These are phyloP conservation scores for Sugiyamaella japonica DNA, from an alignment of 1,139 yeast genomes.

Conservation along the genomic window DNA sequence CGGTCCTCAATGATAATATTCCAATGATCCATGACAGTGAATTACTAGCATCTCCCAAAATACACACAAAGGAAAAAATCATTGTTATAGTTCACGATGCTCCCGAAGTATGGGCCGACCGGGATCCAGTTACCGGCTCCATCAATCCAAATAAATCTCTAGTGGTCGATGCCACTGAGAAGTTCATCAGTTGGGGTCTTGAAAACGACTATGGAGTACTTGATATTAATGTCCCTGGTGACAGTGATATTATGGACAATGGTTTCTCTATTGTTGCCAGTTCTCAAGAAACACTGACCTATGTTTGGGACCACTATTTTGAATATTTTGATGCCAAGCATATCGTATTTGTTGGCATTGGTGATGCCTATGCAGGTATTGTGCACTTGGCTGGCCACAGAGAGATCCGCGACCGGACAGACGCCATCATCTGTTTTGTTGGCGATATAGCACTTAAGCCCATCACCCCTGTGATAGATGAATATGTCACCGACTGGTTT, in stretches of 20 bases:
- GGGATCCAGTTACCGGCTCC: constrained; percentile 76
- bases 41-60: constrained; percentile 72
- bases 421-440: constrained; percentile 71
- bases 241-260: constrained; percentile 25
- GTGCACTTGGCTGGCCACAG: constrained; percentile 89
- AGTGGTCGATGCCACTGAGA: constrained; percentile 61
- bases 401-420: constrained; percentile 60
- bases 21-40: constrained; percentile 42
- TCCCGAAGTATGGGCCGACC: constrained; percentile 88
- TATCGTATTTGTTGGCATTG: constrained; percentile 81
- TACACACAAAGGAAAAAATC: constrained; percentile 62
- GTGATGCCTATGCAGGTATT: constrained; percentile 84
- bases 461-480: constrained; percentile 83
- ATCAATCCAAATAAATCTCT: constrained; percentile 71
- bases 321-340: constrained; percentile 71
- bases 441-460: constrained; percentile 69
- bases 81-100: constrained; percentile 84
- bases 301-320: constrained; percentile 89
- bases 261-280: constrained; percentile 27
- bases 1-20: constrained; percentile 15
- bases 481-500: constrained; percentile 87
- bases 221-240: constrained; percentile 73
- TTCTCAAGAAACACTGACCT: constrained; percentile 72
- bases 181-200: constrained; percentile 59
- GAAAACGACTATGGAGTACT: constrained; percentile 69